phyloP scores from a whole-genome alignment of 2,329 filamentous ascomycete species.

The Hypoxylon sp. region DNA sequence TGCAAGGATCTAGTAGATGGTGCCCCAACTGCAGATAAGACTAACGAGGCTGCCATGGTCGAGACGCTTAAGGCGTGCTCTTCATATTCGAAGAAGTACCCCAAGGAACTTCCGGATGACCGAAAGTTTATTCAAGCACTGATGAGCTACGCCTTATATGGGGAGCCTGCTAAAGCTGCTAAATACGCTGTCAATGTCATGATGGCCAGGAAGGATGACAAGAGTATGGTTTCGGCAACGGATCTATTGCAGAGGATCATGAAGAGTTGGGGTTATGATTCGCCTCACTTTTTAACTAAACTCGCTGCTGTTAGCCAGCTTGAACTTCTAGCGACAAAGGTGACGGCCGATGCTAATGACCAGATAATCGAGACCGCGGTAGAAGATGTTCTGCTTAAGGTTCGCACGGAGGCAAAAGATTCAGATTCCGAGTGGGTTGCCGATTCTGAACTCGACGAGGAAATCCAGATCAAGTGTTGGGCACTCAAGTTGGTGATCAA shows the following conservation, averaged over 20 bases:
- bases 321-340: conserved; percentile 79
- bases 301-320: conserved; percentile 81
- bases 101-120: conserved; percentile 85
- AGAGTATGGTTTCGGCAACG: conserved; percentile 84
- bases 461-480: conserved; percentile 86
- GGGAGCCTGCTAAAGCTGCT: conserved; percentile 83
- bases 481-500: conserved; percentile 91
- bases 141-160: conserved; percentile 85
- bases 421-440: conserved; percentile 76
- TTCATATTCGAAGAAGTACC: conserved; percentile 88
- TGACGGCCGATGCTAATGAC: conserved; percentile 81
- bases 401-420: conserved; percentile 73
- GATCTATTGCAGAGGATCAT: conserved; percentile 84
- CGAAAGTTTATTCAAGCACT: conserved; percentile 86
- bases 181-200: conserved; percentile 96
- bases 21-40: conserved; percentile 77
- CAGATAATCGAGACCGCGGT: conserved; percentile 84
- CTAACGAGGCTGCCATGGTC: conserved; percentile 81
- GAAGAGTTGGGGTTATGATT: conserved; percentile 80
- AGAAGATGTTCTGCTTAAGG: conserved; percentile 79
- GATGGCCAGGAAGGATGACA: conserved; percentile 80
- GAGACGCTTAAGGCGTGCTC: conserved; percentile 95
- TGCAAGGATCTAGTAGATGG: conserved; percentile 88
- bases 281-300: conserved; percentile 81
- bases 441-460: conserved; percentile 79